These are phyloP conservation scores for Colletotrichum tropicale DNA, from an alignment of 2,329 filamentous ascomycete genomes.

Conservation along the genomic window DNA sequence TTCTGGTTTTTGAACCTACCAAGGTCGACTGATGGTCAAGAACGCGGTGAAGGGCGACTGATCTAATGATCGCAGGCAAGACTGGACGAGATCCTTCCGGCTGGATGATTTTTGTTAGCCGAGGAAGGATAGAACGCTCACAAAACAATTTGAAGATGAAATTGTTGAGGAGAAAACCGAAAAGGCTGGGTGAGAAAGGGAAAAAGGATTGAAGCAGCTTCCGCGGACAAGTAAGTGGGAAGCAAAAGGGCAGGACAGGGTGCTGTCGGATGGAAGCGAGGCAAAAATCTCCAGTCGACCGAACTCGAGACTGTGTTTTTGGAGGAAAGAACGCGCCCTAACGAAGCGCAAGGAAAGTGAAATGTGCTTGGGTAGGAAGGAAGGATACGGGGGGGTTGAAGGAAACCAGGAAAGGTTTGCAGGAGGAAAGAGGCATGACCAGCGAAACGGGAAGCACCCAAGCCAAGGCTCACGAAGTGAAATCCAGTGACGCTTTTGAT, in stretches of 20 bases:
- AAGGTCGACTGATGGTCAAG: neutral
- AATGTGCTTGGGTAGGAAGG: neutral
- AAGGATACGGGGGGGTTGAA: neutral
- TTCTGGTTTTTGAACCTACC: neutral
- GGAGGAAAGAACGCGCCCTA: neutral
- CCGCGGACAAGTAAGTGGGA: neutral
- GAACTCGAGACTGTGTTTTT: neutral
- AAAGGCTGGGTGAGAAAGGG: neutral
- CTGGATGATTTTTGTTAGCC: neutral
- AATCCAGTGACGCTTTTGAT: neutral
- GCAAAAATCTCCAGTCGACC: fast-evolving
- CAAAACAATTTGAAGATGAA: neutral
- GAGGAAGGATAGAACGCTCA: neutral
- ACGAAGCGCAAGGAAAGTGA: neutral
- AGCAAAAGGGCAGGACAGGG: neutral
- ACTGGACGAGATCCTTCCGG: neutral
- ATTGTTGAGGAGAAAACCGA: neutral
- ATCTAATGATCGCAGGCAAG: neutral
- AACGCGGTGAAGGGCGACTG: neutral
- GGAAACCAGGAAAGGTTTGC: neutral
- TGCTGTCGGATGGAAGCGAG: neutral
- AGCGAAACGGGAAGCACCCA: neutral
- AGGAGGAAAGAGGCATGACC: neutral
- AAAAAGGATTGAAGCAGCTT: neutral
- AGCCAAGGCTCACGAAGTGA: neutral